These are phyloP conservation scores for Eucalyptus victrix DNA, from an alignment of 345 rosid species.

Conservation along the genomic window DNA sequence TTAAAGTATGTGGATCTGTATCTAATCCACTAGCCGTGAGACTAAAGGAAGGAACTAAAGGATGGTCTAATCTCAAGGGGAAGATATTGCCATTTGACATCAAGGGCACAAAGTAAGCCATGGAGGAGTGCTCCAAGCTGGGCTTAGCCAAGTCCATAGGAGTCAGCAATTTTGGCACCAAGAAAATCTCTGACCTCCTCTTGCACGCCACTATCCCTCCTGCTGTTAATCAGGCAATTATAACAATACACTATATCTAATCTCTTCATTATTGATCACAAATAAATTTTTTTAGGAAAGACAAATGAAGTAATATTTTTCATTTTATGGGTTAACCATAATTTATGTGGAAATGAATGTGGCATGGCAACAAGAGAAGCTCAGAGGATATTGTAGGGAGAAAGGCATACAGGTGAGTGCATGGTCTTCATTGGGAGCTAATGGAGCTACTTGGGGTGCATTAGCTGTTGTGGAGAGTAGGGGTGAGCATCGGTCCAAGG, in stretches of 20 bases:
- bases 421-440: conserved; percentile 1
- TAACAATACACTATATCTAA: background rate
- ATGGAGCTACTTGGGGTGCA: conserved; percentile 4
- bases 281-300: background rate
- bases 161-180: conserved; percentile 7
- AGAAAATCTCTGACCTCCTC: background rate
- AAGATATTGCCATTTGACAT: conserved; percentile 5
- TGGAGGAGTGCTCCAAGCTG: conserved; percentile 7
- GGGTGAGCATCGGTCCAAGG: too few species aligned
- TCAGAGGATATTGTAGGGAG: background rate
- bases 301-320: background rate
- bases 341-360: conserved; percentile 2
- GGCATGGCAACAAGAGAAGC: conserved; percentile 7
- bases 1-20: conserved; percentile 26
- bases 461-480: background rate
- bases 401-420: conserved; percentile 1
- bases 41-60: background rate
- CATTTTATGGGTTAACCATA: background rate
- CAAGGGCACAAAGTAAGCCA: conserved; percentile 7
- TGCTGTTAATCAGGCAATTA: conserved; percentile 7
- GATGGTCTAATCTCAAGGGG: background rate
- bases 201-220: conserved; percentile 1
- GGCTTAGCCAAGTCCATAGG: conserved; percentile 18
- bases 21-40: conserved; percentile 28
- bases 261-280: background rate